Percentiles rank a stretch among this genome's conserved stretches.
These are phyloP conservation scores for Gastrodia elata DNA, from an alignment of 106 monocot species.

Conservation along the genomic window DNA sequence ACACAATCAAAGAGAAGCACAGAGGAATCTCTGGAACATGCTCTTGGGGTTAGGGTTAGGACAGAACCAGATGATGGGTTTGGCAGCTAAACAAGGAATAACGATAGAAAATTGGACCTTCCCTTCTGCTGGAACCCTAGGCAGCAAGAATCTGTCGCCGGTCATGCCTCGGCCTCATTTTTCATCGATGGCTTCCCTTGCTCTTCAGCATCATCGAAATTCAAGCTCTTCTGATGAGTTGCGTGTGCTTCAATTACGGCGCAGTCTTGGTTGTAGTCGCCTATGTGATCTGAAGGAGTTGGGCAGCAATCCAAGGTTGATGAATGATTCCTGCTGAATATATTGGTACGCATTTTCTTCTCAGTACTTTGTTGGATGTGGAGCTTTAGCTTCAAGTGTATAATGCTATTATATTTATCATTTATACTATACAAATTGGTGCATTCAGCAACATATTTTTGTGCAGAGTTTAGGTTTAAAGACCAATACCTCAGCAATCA, in stretches of 20 bases:
- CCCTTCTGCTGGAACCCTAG: constrained; percentile 15
- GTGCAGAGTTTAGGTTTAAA: no score
- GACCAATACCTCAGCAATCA: no score
- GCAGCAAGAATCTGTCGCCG: constrained; percentile 16
- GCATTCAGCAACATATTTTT: no score
- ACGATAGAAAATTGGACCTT: constrained; percentile 62
- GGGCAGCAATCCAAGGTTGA: constrained; percentile 1
- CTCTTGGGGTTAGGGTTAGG: constrained; percentile 78
- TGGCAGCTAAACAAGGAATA: constrained; percentile 80
- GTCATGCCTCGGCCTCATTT: constrained; percentile 8
- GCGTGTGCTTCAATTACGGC: not conserved
- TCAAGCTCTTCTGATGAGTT: constrained; percentile 28
- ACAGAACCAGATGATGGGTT: constrained; percentile 57
- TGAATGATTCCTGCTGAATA: not conserved
- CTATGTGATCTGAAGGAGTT: constrained; percentile 5
- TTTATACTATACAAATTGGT: no score
- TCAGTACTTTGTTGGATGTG: no score
- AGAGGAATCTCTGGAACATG: constrained; percentile 79
- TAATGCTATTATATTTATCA: no score
- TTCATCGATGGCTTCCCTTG: constrained; percentile 24
- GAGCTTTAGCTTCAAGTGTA: no score
- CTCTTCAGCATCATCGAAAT: constrained; percentile 47
- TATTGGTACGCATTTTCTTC: not conserved
- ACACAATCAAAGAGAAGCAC: constrained; percentile 82
- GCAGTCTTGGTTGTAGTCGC: constrained; percentile 8